Evolutionary conservation across 177 flowering plant species (phyloP).

Genomic region (Vitis hybrid): DNA sequence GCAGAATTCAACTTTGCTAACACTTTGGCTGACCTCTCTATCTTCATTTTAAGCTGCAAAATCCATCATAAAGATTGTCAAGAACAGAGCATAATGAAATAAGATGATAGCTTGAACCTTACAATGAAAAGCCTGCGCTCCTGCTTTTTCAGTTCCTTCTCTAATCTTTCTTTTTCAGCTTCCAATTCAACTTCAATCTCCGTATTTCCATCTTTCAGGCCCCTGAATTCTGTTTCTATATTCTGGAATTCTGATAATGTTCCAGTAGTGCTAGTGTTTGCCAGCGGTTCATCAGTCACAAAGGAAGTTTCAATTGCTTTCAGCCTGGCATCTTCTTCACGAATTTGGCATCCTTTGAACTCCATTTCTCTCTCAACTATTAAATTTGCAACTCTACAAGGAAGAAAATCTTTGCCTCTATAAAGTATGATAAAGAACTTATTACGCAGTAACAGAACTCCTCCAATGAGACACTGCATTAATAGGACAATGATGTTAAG

Average conservation of each 20-base stretch:
- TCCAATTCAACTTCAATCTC: slow-evolving; percentile 40
- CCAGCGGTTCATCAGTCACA: slow-evolving; percentile 18
- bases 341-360: slow-evolving; percentile 47
- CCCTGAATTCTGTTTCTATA: slow-evolving; percentile 36
- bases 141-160: slow-evolving; percentile 62
- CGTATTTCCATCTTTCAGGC: slow-evolving; percentile 13
- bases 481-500: slow-evolving; percentile 2
- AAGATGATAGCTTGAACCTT: slow-evolving; percentile 23
- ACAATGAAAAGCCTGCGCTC: slow-evolving; percentile 67
- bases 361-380: slow-evolving; percentile 63
- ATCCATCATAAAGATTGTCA: background rate
- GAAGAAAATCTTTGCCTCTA: slow-evolving; percentile 92
- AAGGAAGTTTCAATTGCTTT: slow-evolving; percentile 43
- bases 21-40: slow-evolving; percentile 52
- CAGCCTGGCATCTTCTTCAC: slow-evolving; percentile 73
- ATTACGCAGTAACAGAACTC: slow-evolving; percentile 76
- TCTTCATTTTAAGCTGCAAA: slow-evolving; percentile 73
- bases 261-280: slow-evolving; percentile 39
- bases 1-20: slow-evolving; percentile 50
- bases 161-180: slow-evolving; percentile 61
- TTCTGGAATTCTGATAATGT: slow-evolving; percentile 69
- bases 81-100: background rate
- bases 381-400: slow-evolving; percentile 49
- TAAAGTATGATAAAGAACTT: slow-evolving; percentile 74
- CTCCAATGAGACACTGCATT: slow-evolving; percentile 89